Base-by-base conservation (phyloP, 2,329 filamentous ascomycete genomes). In the Talaromyces sp. region DNA sequence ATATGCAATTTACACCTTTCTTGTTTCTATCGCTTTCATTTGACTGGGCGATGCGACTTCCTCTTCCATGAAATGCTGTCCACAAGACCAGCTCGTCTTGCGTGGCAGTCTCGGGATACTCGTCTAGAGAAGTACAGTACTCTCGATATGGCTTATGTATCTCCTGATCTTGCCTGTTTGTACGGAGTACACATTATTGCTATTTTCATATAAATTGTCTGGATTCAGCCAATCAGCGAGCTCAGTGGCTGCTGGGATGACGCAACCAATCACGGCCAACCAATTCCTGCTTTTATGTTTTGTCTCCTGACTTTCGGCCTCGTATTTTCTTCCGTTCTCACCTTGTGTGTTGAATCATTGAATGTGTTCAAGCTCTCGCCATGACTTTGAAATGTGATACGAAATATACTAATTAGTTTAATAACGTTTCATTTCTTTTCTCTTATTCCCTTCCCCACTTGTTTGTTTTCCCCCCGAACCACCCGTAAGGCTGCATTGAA, bases 231-330 rank as follows among this genome's bases (percentile, higher is more conserved):
- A 60, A 60, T 60, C 25, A 37, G 57, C 41, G 25, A 47, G 57
- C 57, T 47, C 57, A 27, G n/a, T 22, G 50, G 31, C 57, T 37
- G n/a, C 19, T 22, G 25, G 39, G 15, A 47, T 47, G 35, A 47
- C 57, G 57, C 57, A 60, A 60, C 57, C 57, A 60, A 60, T 60
- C 57, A 60, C 37, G 19, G 52, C 52, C 52, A 7, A n/a, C 31
- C 56, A 43, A 45, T 33, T 33, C 22, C 25, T 60, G 57, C 13
- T 60, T 59, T 60, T 31, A 31, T 31, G 7, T 3, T 54, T 43
- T 22, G 10, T 39, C 60, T 45, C 60, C 60, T 62, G 60, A 52
- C 47, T 33, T 56, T 13, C 17, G 7, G 0, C 17, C n/a, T 33
- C 9, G 0, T 25, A 6, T 2, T 3, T n/a, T 37, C 17, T 56